A percentile compares a stretch with the other conserved stretches of the same genome.
Evolutionary conservation across 2,329 filamentous ascomycete genomes (phyloP).

Genomic region (Hyphodiscus sp.): DNA sequence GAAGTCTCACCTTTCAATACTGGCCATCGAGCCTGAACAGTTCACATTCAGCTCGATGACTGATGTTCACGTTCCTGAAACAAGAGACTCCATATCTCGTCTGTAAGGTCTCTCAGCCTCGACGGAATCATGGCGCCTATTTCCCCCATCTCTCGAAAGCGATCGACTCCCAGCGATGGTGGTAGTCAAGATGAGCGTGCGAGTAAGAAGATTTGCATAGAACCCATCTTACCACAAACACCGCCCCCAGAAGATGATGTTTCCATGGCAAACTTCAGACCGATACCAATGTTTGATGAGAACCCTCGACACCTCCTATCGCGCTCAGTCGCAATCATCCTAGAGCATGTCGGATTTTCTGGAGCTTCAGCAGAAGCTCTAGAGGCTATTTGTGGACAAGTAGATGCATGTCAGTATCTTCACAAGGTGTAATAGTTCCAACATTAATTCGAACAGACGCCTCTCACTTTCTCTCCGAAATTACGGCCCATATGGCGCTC

Average conservation of each 20-base stretch:
- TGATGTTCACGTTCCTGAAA: neutral
- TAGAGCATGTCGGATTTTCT: conserved; percentile 54
- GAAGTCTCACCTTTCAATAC: no score
- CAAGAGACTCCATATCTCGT: neutral
- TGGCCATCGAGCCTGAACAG: no score
- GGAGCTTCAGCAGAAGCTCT: conserved; percentile 48
- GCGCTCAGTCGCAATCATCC: conserved; percentile 48
- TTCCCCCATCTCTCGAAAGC: conserved; percentile 20
- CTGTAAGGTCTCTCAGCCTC: neutral
- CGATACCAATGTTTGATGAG: conserved; percentile 23
- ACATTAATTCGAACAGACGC: conserved; percentile 24
- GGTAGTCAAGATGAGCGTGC: conserved; percentile 18
- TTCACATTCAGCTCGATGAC: neutral
- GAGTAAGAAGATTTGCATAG: conserved; percentile 23
- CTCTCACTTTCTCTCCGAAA: conserved; percentile 24
- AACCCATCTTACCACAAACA: conserved; percentile 16
- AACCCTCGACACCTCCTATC: conserved; percentile 34
- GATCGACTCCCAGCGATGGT: conserved; percentile 24
- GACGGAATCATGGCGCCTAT: conserved; percentile 4
- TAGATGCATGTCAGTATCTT: conserved; percentile 48
- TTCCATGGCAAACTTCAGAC: neutral
- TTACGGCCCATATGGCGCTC: conserved; percentile 28
- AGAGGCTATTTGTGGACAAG: conserved; percentile 49
- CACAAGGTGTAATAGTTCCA: neutral
- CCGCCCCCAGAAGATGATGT: conserved; percentile 21